phyloP scores from a whole-genome alignment of 805 yeast species.

The Yarrowia hollandica region DNA sequence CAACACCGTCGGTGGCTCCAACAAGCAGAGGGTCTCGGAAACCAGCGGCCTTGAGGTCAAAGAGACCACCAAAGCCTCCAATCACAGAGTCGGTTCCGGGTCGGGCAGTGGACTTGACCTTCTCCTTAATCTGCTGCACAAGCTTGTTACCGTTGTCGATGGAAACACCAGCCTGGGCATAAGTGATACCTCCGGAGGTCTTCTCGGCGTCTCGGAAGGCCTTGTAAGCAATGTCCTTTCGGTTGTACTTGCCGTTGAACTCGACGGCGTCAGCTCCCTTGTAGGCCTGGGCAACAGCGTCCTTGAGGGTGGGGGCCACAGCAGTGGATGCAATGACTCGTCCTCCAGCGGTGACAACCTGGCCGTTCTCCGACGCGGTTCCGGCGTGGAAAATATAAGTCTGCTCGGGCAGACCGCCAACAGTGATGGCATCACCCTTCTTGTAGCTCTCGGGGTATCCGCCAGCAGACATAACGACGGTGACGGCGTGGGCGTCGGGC shows the following conservation, averaged over 20 bases:
- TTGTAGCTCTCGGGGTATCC: constrained; percentile 90
- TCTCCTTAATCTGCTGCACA: constrained; percentile 85
- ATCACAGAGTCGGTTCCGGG: constrained; percentile 97
- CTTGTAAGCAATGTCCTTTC: constrained; percentile 93
- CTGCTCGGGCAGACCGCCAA: constrained; percentile 53
- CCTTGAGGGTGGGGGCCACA: constrained; percentile 67
- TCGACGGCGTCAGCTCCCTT: constrained; percentile 74
- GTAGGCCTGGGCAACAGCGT: constrained; percentile 84
- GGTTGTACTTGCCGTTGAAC: constrained; percentile 74
- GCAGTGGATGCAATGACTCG: constrained; percentile 96
- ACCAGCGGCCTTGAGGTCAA: constrained; percentile 87
- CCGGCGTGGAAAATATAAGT: constrained; percentile 95
- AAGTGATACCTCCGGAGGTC: constrained; percentile 57
- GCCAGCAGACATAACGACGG: constrained; percentile 95
- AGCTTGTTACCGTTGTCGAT: constrained; percentile 92
- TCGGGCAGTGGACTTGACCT: constrained; percentile 89
- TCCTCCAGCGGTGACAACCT: constrained; percentile 86
- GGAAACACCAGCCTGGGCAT: constrained; percentile 95
- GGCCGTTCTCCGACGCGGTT: constrained; percentile 60
- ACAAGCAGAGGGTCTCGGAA: constrained; percentile 75
- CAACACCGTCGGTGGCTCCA: constrained; percentile 99
- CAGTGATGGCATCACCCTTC: constrained; percentile 81
- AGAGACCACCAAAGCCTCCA: constrained; percentile 98
- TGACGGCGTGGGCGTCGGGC: constrained; percentile 67
- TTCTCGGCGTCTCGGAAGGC: constrained; percentile 62